Evolutionary conservation across 75 land plant genomes (phyloP), one percentile per base, ranked within the genome.

Genomic region (Isoetes taiwanensis): DNA sequence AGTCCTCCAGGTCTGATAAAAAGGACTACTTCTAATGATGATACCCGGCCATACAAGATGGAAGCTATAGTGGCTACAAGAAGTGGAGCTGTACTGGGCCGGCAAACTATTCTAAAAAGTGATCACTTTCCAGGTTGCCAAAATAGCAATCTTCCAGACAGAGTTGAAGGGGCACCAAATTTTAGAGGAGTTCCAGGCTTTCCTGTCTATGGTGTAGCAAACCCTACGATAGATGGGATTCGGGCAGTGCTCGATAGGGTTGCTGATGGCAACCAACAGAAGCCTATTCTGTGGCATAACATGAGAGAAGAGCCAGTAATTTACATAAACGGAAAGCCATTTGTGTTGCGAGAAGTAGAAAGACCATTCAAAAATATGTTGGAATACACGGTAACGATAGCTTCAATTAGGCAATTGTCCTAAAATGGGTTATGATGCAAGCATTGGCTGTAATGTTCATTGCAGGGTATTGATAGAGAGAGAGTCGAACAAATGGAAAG

Each of bases 91-190:
- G 97, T 90, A 34, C 80, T 90, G 30, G 97, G 97, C 28, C 65
- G 84, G 41, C 84, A 78, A 59, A 86, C 94, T 53, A 85, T 90
- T 38, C 70, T 90, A 16, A 90, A 90, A 78, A 83, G 93, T 74
- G 97, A 90, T 56, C 97, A 90, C 56, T 90, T 80, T 57, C 94
- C 97, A 52, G 94, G 97, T 62, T 90, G 97, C 69, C 97, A 90
- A 64, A 80, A 71, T 33, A 39, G 35, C 37, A 58, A 56, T 48
- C 70, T 90, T 40, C 82, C 85, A 41, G 97, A 90, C 61, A 72
- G 80, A 58, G 78, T 90, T 56, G 97, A 90, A 12, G 97, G 97
- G 62, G 97, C 97, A 29, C 97, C 97, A 30, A 90, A 90, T 64
- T 90, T 86, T 60, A 73, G 97, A 59, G 80, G 80, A 64, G 76